Base-by-base conservation (phyloP, 352 stramenopile species). In the Stephanocyclus meneghinianus region DNA sequence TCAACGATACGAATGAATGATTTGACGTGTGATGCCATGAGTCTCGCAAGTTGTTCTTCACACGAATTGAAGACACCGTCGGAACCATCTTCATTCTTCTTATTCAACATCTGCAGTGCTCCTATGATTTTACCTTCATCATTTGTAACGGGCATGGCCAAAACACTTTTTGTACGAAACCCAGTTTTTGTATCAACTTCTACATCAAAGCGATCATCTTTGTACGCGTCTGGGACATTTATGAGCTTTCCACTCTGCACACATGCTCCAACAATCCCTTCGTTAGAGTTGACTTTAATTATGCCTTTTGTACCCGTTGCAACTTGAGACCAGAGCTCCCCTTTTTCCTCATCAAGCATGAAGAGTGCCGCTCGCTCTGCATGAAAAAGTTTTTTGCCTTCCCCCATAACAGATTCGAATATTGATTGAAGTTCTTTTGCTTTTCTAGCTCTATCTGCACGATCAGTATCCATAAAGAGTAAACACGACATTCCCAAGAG, bases 361-460 rank as follows among this genome's bases (percentile, higher is more conserved):
- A 97, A 98, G 3, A 98, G 85, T 26, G 94, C 96, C 62, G 94
- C 96, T 4, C 95, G 92, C 74, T 98, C 95, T 45, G 94, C 95
- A 66, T 96, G 91, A 9, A 97, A 89, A 55, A 97, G 90, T 40
- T 81, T 85, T 57, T 95, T 93, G 13, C 96, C 92, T 30, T 95
- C 91, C 15, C 91, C 93, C 21, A 95, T 97, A 68, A 97, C 67
- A n/a, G 71, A 66, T 63, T 77, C 57, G 70, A 88, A 88, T 51
- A 88, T 86, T 3, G 74, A 81, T 75, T 84, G 8, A 7, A 88
- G 60, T 61, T 90, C 84, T 40, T 88, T 91, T 35, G 85, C 79
- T 60, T 80, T 87, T 55, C 65, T 76, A 15, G 74, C 75, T 30
- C 76, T 48, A 47, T 91, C 85, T n/a, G 53, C 73, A 18, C 51